These are phyloP conservation scores for Pleurotus tuoliensis DNA, from an alignment of 768 basidiomycete genomes.

Conservation along the genomic window DNA sequence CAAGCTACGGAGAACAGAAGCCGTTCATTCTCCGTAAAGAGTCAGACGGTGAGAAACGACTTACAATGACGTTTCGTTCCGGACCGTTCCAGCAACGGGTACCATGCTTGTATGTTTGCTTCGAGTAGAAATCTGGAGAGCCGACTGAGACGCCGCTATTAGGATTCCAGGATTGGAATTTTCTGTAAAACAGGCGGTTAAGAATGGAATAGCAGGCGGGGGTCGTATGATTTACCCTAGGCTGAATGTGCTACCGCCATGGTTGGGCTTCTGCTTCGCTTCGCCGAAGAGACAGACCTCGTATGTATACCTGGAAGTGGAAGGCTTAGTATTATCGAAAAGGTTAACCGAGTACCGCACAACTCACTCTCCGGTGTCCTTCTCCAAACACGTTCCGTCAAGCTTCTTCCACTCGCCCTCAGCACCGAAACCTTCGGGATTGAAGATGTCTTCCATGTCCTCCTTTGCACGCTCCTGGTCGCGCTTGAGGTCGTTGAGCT, in stretches of 20 bases:
- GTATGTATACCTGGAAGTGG: slow-evolving; percentile 74
- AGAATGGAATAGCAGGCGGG: background rate
- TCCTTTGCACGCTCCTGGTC: slow-evolving; percentile 52
- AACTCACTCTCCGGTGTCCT: slow-evolving; percentile 87
- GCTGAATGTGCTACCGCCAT: slow-evolving; percentile 68
- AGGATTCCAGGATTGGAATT: slow-evolving; percentile 79
- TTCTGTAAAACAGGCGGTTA: slow-evolving; percentile 34
- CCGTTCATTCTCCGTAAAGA: slow-evolving; percentile 7
- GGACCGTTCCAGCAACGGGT: slow-evolving; percentile 97
- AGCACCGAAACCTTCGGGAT: slow-evolving; percentile 60
- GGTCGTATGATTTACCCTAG: slow-evolving; percentile 68
- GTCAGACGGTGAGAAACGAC: slow-evolving; percentile 12
- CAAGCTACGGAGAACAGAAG: slow-evolving; percentile 44
- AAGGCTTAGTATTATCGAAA: background rate
- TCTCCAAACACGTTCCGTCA: slow-evolving; percentile 73
- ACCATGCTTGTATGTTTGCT: slow-evolving; percentile 80
- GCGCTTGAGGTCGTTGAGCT: slow-evolving; percentile 46
- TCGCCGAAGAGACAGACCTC: slow-evolving; percentile 90
- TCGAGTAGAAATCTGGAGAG: slow-evolving; percentile 70
- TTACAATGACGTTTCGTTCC: slow-evolving; percentile 74
- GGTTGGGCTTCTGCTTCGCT: slow-evolving; percentile 83
- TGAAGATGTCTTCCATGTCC: slow-evolving; percentile 65
- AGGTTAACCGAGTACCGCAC: background rate
- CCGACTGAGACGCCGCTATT: slow-evolving; percentile 53
- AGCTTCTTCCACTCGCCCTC: slow-evolving; percentile 97